Evolutionary conservation across 1,284 basidiomycete genomes (phyloP).

Genomic region (Apiotrichum sp.): DNA sequence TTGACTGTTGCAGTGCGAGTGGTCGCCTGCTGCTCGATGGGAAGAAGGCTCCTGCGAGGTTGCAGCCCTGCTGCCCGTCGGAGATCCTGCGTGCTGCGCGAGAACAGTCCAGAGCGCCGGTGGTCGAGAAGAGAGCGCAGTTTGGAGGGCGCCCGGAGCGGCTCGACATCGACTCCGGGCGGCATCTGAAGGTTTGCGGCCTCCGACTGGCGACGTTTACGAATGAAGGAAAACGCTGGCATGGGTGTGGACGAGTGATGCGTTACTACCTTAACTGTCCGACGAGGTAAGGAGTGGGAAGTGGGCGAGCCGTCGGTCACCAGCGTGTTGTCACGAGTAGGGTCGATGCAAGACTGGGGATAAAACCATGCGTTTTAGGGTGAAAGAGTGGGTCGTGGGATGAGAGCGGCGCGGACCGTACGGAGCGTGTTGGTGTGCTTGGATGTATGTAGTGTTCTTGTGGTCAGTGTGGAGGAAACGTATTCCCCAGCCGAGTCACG

Average conservation of each 20-base stretch:
- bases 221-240: background rate
- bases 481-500: no score
- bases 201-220: background rate
- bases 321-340: background rate
- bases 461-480: no score
- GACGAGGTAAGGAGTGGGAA: no score
- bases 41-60: background rate
- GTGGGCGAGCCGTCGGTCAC: no score
- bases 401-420: no score
- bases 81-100: background rate
- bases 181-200: background rate
- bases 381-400: no score
- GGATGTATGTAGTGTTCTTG: no score
- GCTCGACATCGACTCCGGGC: background rate
- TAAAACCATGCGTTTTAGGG: no score
- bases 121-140: background rate
- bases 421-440: no score
- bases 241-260: background rate
- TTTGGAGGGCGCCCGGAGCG: background rate
- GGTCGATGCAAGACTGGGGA: no score
- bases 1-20: background rate
- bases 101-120: background rate
- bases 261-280: no score
- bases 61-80: background rate
- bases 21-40: background rate